Conservation (phyloP, 116 monocot species). For the Papilionanthe hybrid region DNA sequence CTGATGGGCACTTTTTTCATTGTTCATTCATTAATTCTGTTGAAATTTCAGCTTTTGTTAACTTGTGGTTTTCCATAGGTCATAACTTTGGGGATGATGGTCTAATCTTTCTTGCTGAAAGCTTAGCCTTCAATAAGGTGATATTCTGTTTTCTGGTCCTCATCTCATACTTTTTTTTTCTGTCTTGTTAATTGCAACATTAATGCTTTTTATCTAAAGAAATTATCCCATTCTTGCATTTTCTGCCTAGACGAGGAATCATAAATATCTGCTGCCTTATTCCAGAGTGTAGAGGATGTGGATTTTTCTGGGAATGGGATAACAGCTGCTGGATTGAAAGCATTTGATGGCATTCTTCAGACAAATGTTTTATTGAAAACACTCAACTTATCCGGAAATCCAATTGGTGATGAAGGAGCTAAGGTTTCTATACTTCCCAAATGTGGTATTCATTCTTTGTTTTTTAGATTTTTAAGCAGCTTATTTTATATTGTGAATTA, state of each 20-base stretch:
- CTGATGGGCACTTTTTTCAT: neutral
- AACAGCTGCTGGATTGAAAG: constrained; percentile 77
- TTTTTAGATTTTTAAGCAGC: neutral
- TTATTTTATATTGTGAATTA: neutral
- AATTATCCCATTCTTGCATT: neutral
- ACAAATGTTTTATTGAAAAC: constrained; percentile 66
- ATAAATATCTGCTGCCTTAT: neutral
- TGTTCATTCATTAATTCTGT: neutral
- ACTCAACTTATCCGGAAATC: constrained; percentile 94
- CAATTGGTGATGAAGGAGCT: constrained; percentile 92
- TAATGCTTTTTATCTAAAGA: neutral
- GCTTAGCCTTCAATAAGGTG: constrained; percentile 94
- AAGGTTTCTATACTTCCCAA: constrained; percentile 43
- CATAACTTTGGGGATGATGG: constrained; percentile 95
- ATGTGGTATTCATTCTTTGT: neutral
- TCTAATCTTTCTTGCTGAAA: constrained; percentile 90
- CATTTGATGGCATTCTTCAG: constrained; percentile 97
- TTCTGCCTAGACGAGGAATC: neutral
- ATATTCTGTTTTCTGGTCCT: constrained; percentile 1
- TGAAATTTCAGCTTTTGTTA: neutral
- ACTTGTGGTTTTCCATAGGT: constrained; percentile 39
- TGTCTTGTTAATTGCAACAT: neutral
- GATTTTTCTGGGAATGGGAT: constrained; percentile 96
- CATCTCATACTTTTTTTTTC: constrained; percentile 3
- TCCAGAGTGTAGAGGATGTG: constrained; percentile 92